phyloP scores from a whole-genome alignment of 768 basidiomycete genomes.

The Artomyces pyxidatus region DNA sequence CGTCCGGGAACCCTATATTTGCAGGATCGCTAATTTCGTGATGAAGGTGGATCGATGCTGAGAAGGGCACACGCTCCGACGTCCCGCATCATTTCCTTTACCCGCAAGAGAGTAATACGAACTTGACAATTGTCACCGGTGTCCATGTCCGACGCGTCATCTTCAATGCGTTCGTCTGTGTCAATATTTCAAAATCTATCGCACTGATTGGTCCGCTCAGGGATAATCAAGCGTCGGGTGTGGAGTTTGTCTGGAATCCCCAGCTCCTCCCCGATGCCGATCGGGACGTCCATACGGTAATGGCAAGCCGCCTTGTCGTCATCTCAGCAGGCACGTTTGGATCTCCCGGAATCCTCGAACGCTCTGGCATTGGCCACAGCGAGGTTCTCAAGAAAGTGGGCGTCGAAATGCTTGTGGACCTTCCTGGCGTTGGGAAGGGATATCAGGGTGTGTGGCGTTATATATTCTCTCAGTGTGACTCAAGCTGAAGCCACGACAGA shows the following conservation, averaged over 20 bases:
- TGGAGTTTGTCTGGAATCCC: slow-evolving; percentile 27
- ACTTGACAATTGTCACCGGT: slow-evolving; percentile 26
- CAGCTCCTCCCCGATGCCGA: slow-evolving; percentile 16
- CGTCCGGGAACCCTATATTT: not conserved
- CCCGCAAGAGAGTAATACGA: slow-evolving; percentile 21
- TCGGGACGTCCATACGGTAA: slow-evolving; percentile 11
- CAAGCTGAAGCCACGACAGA: not conserved
- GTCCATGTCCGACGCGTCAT: slow-evolving; percentile 27
- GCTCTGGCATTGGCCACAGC: slow-evolving; percentile 32
- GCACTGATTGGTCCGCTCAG: no score
- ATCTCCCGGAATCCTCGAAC: slow-evolving; percentile 31
- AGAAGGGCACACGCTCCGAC: slow-evolving; percentile 50
- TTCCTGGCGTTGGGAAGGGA: slow-evolving; percentile 34
- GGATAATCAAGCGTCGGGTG: slow-evolving; percentile 19
- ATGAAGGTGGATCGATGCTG: slow-evolving; percentile 42
- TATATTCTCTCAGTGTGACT: not conserved
- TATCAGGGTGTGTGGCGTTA: slow-evolving; percentile 23
- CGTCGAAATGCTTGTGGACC: slow-evolving; percentile 25
- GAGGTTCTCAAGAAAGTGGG: slow-evolving; percentile 20
- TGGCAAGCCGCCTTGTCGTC: slow-evolving; percentile 29
- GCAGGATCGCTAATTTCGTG: not conserved
- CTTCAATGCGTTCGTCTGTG: slow-evolving; percentile 24
- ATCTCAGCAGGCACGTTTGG: slow-evolving; percentile 29
- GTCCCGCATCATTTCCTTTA: slow-evolving; percentile 35
- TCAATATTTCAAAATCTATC: not conserved